Percentiles rank a stretch among this genome's conserved stretches.
phyloP scores from a whole-genome alignment of 2,329 filamentous ascomycete species.

The Decorospora gaudefroyi region DNA sequence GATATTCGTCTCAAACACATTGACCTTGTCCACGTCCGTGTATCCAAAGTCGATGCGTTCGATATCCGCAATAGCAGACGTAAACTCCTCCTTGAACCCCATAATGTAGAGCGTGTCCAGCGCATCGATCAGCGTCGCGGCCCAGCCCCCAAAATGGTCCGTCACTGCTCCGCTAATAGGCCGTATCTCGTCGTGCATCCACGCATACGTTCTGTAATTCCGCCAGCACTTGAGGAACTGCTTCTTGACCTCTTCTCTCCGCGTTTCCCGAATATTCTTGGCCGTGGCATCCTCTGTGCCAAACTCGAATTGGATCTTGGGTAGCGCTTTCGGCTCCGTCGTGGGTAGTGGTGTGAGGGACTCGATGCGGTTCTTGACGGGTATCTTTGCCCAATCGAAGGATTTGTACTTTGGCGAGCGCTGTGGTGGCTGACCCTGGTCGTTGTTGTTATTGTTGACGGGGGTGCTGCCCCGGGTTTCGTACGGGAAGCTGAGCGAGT shows the following conservation, averaged over 20 bases:
- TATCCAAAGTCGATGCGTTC: slow-evolving; percentile 52
- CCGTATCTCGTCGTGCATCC: slow-evolving; percentile 55
- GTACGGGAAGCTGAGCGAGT: slow-evolving; percentile 46
- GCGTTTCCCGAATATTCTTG: slow-evolving; percentile 42
- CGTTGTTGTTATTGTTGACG: slow-evolving; percentile 1
- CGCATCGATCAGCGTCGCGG: slow-evolving; percentile 53
- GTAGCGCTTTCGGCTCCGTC: slow-evolving; percentile 45
- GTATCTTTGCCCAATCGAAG: slow-evolving; percentile 50
- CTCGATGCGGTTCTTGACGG: slow-evolving; percentile 49
- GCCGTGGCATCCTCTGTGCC: slow-evolving; percentile 41
- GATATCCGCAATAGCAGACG: slow-evolving; percentile 51
- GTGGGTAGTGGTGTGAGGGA: slow-evolving; percentile 47
- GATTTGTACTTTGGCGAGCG: slow-evolving; percentile 21
- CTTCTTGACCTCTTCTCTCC: slow-evolving; percentile 47
- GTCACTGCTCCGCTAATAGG: slow-evolving; percentile 50
- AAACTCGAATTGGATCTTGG: slow-evolving; percentile 52
- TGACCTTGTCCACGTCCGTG: slow-evolving; percentile 48
- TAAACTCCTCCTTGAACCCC: slow-evolving; percentile 54
- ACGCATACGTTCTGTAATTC: slow-evolving; percentile 52
- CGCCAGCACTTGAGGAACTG: slow-evolving; percentile 53
- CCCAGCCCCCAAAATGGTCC: slow-evolving; percentile 55
- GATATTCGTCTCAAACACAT: slow-evolving; percentile 61
- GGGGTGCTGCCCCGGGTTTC: slow-evolving; percentile 13
- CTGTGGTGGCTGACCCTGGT: slow-evolving; percentile 17
- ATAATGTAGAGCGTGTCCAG: slow-evolving; percentile 56